Percentiles rank a stretch among this genome's conserved stretches.
Conservation (phyloP, 2,329 filamentous ascomycete species). For the Fusarium sp. region DNA sequence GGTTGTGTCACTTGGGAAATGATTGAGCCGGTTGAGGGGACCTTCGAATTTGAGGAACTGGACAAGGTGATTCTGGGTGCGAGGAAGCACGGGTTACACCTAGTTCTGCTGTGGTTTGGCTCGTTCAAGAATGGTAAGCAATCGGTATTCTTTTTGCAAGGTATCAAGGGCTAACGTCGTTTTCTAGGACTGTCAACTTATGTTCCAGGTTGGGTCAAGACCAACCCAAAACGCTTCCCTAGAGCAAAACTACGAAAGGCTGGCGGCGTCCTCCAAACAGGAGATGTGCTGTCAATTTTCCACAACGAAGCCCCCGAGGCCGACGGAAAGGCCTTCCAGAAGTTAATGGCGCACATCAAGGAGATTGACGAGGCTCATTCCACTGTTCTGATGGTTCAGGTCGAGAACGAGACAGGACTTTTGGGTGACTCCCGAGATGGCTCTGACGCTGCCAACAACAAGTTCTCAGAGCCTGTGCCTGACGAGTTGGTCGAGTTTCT, state of each 20-base stretch:
- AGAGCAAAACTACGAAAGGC: constrained; percentile 45
- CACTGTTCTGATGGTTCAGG: constrained; percentile 65
- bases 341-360: constrained; percentile 49
- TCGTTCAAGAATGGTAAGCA: constrained; percentile 47
- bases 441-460: constrained; percentile 50
- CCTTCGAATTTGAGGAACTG: constrained; percentile 49
- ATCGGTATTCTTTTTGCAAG: constrained; percentile 7
- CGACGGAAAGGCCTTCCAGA: constrained; percentile 42
- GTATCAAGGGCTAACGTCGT: fast-evolving
- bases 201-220: constrained; percentile 44
- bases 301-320: constrained; percentile 3
- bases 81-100: constrained; percentile 39
- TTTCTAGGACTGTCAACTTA: constrained; percentile 43
- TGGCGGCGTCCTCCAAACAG: constrained; percentile 38
- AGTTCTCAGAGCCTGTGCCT: constrained; percentile 18
- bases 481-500: constrained; percentile 12
- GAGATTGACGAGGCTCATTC: constrained; percentile 56
- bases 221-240: constrained; percentile 42
- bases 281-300: constrained; percentile 46
- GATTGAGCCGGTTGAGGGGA: constrained; percentile 49
- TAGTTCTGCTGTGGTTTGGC: constrained; percentile 48
- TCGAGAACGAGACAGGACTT: constrained; percentile 63
- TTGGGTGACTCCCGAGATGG: constrained; percentile 62
- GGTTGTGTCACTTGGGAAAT: constrained; percentile 51
- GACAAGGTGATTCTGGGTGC: constrained; percentile 48